Base-by-base conservation (phyloP, 306 rosid genomes). In the Trifolium repens region DNA sequence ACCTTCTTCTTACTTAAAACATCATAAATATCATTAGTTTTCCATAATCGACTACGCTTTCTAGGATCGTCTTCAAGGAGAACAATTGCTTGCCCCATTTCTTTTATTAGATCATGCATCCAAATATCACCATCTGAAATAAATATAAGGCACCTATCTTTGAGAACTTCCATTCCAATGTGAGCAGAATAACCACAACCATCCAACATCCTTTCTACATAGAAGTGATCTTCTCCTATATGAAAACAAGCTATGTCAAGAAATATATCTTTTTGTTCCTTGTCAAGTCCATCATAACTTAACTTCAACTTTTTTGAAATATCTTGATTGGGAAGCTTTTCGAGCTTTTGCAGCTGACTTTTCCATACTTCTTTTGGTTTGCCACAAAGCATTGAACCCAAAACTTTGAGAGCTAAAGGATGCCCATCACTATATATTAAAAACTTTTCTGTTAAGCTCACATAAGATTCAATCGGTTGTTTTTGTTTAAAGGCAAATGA, bases 361-460 rank as follows among this genome's bases (percentile, higher is more conserved):
- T 58, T 53, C 89, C 89, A 86, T 24, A 55, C 32, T 35, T 44
- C 40, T n/a, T 2, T 24, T 37, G n/a, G 9, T 50, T 64, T 84
- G 0, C 8, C 55, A 11, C 7, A 5, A 40, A 86, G 71, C 12
- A 66, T 8, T 5, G 40, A 49, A 4, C 87, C 90, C 65, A 85
- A 79, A 72, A 82, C 77, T 49, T 42, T n/a, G 22, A 85, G 72
- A 47, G 65, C 78, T 24, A 82, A 46, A 9, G 88, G 88, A 79
- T 67, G 27, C 9, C 88, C 80, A 24, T 39, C 11, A 2, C 78
- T 65, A 76, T 79, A 76, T 3, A 8, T 13, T 8, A 82, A 27
- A 1, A 50, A 69, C 78, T 50, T 15, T 43, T 22, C 24, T 27
- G 30, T 2, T 27, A 82, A 14, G 11, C 50, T 10, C 14, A 10